phyloP scores from a whole-genome alignment of 176 grass and related monocot species.

The Secale cereale region DNA sequence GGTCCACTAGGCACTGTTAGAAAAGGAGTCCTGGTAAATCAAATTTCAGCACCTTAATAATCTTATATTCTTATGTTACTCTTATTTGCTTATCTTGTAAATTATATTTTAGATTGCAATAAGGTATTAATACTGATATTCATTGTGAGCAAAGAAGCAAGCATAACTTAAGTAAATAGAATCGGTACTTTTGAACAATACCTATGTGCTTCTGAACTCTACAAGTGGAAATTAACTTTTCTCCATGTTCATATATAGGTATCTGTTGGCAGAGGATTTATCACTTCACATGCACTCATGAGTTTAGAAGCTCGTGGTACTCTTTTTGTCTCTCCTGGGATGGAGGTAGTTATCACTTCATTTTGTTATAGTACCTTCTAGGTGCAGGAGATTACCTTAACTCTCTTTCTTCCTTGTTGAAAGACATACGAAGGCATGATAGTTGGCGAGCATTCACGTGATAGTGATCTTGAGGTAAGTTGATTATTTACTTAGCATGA shows the following conservation, averaged over 20 bases:
- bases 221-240: slow-evolving; percentile 2
- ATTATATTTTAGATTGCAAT: slow-evolving; percentile 11
- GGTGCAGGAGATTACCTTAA: background rate
- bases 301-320: slow-evolving; percentile 98
- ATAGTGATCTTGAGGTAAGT: slow-evolving; percentile 97
- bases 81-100: background rate
- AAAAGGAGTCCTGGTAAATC: slow-evolving; percentile 92
- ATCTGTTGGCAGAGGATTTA: slow-evolving; percentile 76
- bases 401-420: slow-evolving; percentile 16
- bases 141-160: background rate
- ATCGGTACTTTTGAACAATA: background rate
- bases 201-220: slow-evolving; percentile 24
- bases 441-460: slow-evolving; percentile 93
- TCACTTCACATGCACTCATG: slow-evolving; percentile 92
- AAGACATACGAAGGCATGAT: slow-evolving; percentile 98
- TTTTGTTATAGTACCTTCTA: slow-evolving; percentile 21
- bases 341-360: slow-evolving; percentile 61
- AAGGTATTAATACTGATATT: background rate
- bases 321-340: slow-evolving; percentile 96
- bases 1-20: slow-evolving; percentile 88
- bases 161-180: background rate
- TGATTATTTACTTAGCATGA: slow-evolving; percentile 17
- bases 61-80: slow-evolving; percentile 11
- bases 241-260: slow-evolving; percentile 53
- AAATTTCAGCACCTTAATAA: slow-evolving; percentile 20